Evolutionary conservation across 345 rosid species (phyloP), one percentile per base, ranked within the genome.

Genomic region (Dimocarpus longan): DNA sequence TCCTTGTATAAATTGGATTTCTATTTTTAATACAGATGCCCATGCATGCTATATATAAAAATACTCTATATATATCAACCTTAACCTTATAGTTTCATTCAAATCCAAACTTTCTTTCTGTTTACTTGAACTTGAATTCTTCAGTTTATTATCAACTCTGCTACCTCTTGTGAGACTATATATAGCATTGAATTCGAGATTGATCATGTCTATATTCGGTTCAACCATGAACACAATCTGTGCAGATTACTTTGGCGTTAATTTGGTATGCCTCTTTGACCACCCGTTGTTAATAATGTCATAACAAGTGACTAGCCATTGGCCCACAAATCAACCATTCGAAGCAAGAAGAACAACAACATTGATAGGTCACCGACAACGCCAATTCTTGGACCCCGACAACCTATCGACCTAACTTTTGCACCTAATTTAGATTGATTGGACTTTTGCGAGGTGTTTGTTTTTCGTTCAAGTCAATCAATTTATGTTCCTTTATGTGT

Each of bases 221-320:
- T 73, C 50, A 19, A 32, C 18, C 21, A 37, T 8, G 0, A 16
- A 10, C 40, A 12, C 65, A 7, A 39, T 73, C 40, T 6, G 52
- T 73, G 52, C 67, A 0, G 76, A 73, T 19, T 73, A 57, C 52
- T 59, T 59, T 18, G 39, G 52, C 7, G 67, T 15, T 67, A 73
- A 37, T 57, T 59, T 73, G 76, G 76, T 5, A 48, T 54, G 13
- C 39, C 46, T 40, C 21, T 56, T 77, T 59, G 67, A 71, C 73
- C 73, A 16, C 19, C 13, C 16, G 5, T 15, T 11, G 19, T 54
- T 54, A 52, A 52, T 52, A 52, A 52, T 15, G n/a, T 16, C 19
- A 8, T 8, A 19, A 52, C n/a, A 19, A 52, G n/a, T 52, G 6
- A 54, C 6, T 8, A 54, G 8, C n/a, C n/a, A 54, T 18, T 1